Evolutionary conservation across 2,329 filamentous ascomycete genomes (phyloP), one percentile per base, ranked within the genome.

Genomic region (Pseudocercospora cruenta): DNA sequence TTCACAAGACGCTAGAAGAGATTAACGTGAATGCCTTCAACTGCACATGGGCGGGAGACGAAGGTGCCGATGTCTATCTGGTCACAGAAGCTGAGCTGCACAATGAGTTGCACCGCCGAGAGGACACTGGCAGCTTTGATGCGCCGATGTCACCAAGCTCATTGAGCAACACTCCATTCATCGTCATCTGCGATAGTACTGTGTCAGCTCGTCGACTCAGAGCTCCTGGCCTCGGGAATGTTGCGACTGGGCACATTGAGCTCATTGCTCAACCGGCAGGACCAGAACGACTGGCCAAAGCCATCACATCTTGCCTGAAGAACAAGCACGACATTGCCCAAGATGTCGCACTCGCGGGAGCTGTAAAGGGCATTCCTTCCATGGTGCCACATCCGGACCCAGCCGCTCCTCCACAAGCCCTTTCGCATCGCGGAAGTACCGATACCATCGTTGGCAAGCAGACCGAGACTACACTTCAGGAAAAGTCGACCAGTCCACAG

Each of bases 181-280:
- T 74, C 16, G 67, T 74, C 4, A 51, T 74, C 24, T 74, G 72
- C 55, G 67, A 72, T 24, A 73, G 69, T 60, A 69, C 70, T 7
- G 62, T 73, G 5, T 73, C 72, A 12, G 70, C 68, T 19, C 61
- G 72, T 5, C 65, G 69, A 9, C 58, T 74, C 14, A 51, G 70
- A 45, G 68, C 66, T 14, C 61, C 64, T 12, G 69, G 69, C 4
- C 62, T 72, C 3, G 65, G 68, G 28, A 60, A 63, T 24, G 66
- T 70, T n/a, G 69, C 67, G 1, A 67, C 64, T 16, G 62, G 67
- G n/a, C 64, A 68, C 14, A 64, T 73, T 39, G 71, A 73, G 55
- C 69, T 71, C 45, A 71, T 73, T 6, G 67, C 72, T 6, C 72
- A 74, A 53, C 72, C 72, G 21, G 69, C 68, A 33, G 71, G 71